These are phyloP conservation scores for Xylariaceae sp. DNA, from an alignment of 2,329 filamentous ascomycete genomes.

Conservation along the genomic window DNA sequence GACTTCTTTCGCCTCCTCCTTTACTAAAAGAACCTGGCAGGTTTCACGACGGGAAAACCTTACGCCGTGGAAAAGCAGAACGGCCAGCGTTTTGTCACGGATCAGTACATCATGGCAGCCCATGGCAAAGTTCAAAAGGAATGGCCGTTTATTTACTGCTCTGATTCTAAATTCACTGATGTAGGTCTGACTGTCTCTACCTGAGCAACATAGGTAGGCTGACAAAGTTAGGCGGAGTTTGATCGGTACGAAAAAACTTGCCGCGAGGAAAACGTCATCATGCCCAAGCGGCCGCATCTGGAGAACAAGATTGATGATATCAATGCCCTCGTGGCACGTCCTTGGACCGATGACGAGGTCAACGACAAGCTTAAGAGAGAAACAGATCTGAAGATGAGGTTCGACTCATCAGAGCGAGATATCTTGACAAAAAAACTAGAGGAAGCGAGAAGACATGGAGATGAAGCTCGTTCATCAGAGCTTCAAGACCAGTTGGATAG, in stretches of 20 bases:
- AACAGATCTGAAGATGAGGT: conserved; percentile 62
- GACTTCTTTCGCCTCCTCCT: neutral
- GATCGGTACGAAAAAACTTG: conserved; percentile 75
- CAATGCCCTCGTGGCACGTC: conserved; percentile 70
- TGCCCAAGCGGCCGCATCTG: conserved; percentile 70
- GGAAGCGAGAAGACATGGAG: conserved; percentile 59
- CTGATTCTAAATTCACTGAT: conserved; percentile 80
- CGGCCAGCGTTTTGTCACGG: conserved; percentile 74
- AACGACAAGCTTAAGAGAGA: conserved; percentile 72
- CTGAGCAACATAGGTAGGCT: conserved; percentile 12
- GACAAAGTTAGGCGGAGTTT: conserved; percentile 61
- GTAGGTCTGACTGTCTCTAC: conserved; percentile 37
- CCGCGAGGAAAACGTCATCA: conserved; percentile 63
- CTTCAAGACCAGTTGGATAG: conserved; percentile 58
- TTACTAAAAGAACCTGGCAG: conserved; percentile 39
- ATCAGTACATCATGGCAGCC: conserved; percentile 76
- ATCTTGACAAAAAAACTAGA: conserved; percentile 62
- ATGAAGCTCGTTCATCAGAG: conserved; percentile 52
- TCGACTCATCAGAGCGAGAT: conserved; percentile 63
- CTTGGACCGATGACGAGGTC: conserved; percentile 80
- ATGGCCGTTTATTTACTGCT: conserved; percentile 88
- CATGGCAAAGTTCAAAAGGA: conserved; percentile 80
- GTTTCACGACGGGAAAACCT: conserved; percentile 71
- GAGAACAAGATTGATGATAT: conserved; percentile 74
- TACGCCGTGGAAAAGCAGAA: conserved; percentile 76